phyloP scores from a whole-genome alignment of 495 filamentous ascomycete genomes.

The Xylaria cubensis region DNA sequence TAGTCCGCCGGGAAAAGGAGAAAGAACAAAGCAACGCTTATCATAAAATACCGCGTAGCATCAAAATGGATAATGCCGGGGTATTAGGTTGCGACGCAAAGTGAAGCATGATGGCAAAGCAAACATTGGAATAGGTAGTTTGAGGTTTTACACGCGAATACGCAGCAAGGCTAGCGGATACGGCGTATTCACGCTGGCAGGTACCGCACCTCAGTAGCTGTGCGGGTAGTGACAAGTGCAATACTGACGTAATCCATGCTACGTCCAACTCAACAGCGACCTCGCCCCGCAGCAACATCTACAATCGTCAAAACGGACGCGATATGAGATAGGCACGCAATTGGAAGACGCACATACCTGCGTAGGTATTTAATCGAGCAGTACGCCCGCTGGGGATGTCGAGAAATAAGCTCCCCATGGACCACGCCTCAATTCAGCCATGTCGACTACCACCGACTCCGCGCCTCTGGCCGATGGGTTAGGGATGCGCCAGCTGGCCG shows the following conservation, averaged over 20 bases:
- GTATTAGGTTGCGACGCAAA: not conserved
- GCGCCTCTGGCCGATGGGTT: not conserved
- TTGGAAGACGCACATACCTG: not conserved
- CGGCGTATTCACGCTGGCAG: not conserved
- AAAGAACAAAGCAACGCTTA: not conserved
- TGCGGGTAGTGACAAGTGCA: not conserved
- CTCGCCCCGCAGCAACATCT: not conserved
- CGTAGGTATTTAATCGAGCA: not conserved
- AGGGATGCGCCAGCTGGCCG: constrained; percentile 5
- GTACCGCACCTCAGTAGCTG: not conserved
- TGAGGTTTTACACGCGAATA: not conserved
- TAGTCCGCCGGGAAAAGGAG: not conserved
- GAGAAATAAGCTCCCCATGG: constrained; percentile 15
- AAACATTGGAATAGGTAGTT: not conserved
- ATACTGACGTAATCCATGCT: constrained; percentile 1
- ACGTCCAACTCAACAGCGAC: not conserved
- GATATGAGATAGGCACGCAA: not conserved
- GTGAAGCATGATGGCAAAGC: not conserved
- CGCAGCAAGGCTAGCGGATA: not conserved
- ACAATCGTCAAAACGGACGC: not conserved
- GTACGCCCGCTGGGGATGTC: not conserved
- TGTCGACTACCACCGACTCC: constrained; percentile 11
- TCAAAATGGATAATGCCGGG: not conserved
- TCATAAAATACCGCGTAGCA: not conserved
- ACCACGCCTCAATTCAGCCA: not conserved